phyloP scores from a whole-genome alignment of 129 eudicot species.

The Solidago caesia region DNA sequence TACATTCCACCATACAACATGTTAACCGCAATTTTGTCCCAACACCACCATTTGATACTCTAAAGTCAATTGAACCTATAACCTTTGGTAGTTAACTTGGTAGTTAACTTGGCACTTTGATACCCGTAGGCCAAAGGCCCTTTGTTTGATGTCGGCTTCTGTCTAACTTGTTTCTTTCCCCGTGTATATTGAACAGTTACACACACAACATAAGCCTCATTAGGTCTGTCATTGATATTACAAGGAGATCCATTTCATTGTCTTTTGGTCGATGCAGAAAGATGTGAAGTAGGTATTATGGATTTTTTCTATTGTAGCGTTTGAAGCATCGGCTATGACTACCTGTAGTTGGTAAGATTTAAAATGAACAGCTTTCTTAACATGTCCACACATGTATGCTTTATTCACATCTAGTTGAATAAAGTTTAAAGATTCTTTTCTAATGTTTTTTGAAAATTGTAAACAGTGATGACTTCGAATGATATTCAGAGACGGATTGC shows the following conservation, averaged over 20 bases:
- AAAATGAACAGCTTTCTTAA: neutral
- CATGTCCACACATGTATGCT: neutral
- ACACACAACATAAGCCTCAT: neutral
- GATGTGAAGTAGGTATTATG: slow-evolving; percentile 3
- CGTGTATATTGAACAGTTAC: slow-evolving; percentile 10
- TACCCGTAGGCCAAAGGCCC: too few species aligned
- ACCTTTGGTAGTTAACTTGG: too few species aligned
- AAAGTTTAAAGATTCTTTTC: neutral
- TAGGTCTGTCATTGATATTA: slow-evolving; percentile 24
- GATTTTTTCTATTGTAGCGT: neutral
- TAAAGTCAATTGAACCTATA: too few species aligned
- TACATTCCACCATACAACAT: too few species aligned
- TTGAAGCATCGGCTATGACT: slow-evolving; percentile 14
- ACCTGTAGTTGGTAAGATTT: slow-evolving; percentile 17
- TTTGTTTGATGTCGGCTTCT: neutral
- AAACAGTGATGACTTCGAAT: slow-evolving; percentile 20
- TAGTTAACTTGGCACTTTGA: too few species aligned
- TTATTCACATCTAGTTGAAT: neutral
- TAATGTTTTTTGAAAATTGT: neutral
- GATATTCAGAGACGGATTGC: neutral
- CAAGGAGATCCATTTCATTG: neutral
- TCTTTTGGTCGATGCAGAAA: slow-evolving; percentile 26
- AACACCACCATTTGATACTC: too few species aligned
- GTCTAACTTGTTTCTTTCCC: neutral
- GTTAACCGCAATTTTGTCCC: too few species aligned